These are phyloP conservation scores for Erigeron canadensis DNA, from an alignment of 129 eudicot species.

Conservation along the genomic window DNA sequence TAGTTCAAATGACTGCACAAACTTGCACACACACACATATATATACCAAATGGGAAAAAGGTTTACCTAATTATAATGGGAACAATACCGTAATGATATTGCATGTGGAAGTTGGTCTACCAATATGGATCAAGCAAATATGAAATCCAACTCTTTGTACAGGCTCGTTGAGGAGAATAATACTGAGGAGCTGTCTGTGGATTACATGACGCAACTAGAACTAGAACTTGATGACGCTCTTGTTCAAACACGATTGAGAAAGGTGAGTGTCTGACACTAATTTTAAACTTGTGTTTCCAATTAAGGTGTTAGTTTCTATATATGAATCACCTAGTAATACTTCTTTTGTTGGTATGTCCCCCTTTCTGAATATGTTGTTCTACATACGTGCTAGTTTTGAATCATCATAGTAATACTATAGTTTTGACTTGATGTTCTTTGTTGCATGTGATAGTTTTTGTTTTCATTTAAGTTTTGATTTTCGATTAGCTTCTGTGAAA, in stretches of 20 bases:
- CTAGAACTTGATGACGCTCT: conserved; percentile 49
- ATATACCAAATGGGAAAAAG: not conserved
- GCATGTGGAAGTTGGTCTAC: not conserved
- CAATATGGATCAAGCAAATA: not conserved
- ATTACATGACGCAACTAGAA: conserved; percentile 46
- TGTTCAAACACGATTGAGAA: conserved; percentile 41
- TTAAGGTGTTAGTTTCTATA: not conserved
- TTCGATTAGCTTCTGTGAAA: too few relatives aligned
- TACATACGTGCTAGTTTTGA: not conserved
- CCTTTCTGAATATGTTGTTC: not conserved
- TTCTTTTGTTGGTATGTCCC: not conserved
- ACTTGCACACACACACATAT: not conserved
- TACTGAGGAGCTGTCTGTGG: conserved; percentile 28
- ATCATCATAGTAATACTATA: not conserved
- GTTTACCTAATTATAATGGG: not conserved
- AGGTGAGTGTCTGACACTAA: conserved; percentile 33
- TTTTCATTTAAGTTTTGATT: too few relatives aligned
- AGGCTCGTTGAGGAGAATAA: conserved; percentile 42
- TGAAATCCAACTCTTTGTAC: conserved; percentile 11
- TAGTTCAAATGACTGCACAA: not conserved
- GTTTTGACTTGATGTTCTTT: not conserved
- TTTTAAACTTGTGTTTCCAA: not conserved
- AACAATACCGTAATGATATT: not conserved
- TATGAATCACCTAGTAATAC: not conserved
- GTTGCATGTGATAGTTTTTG: not conserved